Base-by-base conservation (phyloP, 805 yeast genomes). In the Nakazawaea laoshanensis region DNA sequence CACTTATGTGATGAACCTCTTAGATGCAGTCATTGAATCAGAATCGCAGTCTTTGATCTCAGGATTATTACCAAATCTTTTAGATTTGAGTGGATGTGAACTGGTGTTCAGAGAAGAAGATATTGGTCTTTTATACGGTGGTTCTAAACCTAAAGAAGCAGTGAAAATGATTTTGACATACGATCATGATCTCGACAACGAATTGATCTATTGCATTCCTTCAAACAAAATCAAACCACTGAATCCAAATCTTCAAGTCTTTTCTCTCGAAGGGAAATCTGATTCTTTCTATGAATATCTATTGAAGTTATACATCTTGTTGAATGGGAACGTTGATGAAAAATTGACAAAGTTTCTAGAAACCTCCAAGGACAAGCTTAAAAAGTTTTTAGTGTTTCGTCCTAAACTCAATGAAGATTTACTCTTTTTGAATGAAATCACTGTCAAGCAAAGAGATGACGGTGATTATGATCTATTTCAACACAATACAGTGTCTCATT, bases 21-120 rank as follows among this genome's bases (percentile, higher is more conserved):
- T 32, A 17, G 31, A 31, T 24, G 12, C 4, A 6, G 15, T 34
- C 8, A 19, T 57, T 65, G 9, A 40, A 45, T 1, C 47, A 41
- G 14, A 42, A 29, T 45, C 57, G 40, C 43, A 50, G 9, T 60
- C 58, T 30, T 45, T 47, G 5, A 39, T 71, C 9, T 60, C 63
- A 3, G 65, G 70, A 5, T 43, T 74, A 18, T 57, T 66, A 35
- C 67, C 77, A 3, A 50, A 53, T 22, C 37, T 42, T 4, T 42
- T 73, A 9, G 79, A 74, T 45, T 55, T 65, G 4, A 66, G 77
- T 10, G 77, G 78, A 6, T 74, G 80, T 42, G 46, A 50, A 19
- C 4, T 6, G 6, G 19, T 35, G 7, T 15, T 30, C 24, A 26
- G 23, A 27, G 32, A 26, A 4, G 38, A 35, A 26, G 38, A 30